Base-by-base conservation (phyloP, 768 basidiomycete genomes). In the Lactifluus subvellereus region DNA sequence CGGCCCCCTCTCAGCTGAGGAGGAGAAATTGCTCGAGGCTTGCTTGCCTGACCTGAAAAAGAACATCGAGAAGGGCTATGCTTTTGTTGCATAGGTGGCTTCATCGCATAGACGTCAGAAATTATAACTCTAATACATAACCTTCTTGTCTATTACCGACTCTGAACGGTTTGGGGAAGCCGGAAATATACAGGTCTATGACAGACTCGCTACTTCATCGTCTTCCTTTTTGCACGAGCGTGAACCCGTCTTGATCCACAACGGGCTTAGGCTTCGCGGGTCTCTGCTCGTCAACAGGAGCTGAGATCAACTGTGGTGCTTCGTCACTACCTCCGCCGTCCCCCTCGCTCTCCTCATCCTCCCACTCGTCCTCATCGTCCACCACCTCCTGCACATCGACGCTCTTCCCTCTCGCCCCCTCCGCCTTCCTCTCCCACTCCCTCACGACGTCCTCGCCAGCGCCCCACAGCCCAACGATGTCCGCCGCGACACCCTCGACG, bases 51-150 rank as follows among this genome's bases (percentile, higher is more conserved):
- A 94, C 69, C 84, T 99, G 71, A 90, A 91, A 85, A 94, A 91
- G 86, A 98, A 97, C 85, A 96, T 98, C 70, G 90, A 91, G 77
- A 98, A 94, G 86, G 94, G 94, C 77, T 85, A 81, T 76, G 81
- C 82, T 49, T 92, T 91, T 67, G 88, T 83, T 68, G 82, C 69
- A 58, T 68, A 70, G 67, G 58, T 59, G 22, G n/a, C 47, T 11
- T 7, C 40, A 42, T 56, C 61, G 30, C 67, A 61, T 62, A 64
- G 61, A 55, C 18, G 33, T 50, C 38, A 35, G 27, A 67, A 49
- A 54, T 54, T 40, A 61, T 53, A 33, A 37, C 37, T 50, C n/a
- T 66, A 66, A 57, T 67, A 59, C 51, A 59, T 47, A 52, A 49
- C 45, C 42, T 16, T 49, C 10, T 48, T 58, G 33, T 57, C 61